A percentile compares a stretch with the other conserved stretches of the same genome.
Evolutionary conservation across 2,329 filamentous ascomycete species (phyloP).

Genomic region (Tolypocladium ophioglossoides): DNA sequence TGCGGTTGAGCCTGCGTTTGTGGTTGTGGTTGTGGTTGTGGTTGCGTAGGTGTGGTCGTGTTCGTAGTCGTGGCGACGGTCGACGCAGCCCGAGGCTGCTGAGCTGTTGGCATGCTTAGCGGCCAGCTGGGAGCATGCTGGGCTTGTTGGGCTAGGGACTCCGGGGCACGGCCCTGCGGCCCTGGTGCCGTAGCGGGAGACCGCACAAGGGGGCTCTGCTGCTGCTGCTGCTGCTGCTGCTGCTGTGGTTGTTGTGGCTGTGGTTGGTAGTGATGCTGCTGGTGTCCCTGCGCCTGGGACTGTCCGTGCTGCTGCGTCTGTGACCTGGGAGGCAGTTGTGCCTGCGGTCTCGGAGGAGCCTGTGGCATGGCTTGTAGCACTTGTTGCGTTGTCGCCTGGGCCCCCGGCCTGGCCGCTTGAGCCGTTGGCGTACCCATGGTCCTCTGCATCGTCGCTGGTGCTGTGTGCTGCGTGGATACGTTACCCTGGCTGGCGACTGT

Average conservation of each 20-base stretch:
- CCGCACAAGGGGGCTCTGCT: not conserved
- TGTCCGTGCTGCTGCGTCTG: constrained; percentile 11
- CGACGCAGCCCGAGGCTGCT: not conserved
- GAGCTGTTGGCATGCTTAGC: not conserved
- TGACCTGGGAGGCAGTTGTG: constrained; percentile 19
- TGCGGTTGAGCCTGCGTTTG: constrained; percentile 9
- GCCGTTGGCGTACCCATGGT: constrained; percentile 10
- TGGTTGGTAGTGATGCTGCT: constrained; percentile 8
- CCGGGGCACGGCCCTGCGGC: constrained; percentile 4
- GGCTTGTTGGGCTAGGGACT: not conserved
- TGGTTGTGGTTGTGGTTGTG: not conserved
- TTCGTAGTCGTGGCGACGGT: not conserved
- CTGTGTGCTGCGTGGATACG: constrained; percentile 5
- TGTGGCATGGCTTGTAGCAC: constrained; percentile 16
- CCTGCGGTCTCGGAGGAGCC: constrained; percentile 14
- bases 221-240: constrained; percentile 10
- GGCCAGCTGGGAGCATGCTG: not conserved
- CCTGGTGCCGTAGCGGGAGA: not conserved
- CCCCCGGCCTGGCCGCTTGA: constrained; percentile 12
- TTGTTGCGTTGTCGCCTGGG: constrained; percentile 19
- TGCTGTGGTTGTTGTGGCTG: constrained; percentile 12
- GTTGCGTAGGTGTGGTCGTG: not conserved
- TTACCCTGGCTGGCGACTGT: constrained; percentile 5
- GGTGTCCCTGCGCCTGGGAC: constrained; percentile 7
- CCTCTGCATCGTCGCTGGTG: constrained; percentile 3